phyloP scores from a whole-genome alignment of 345 rosid species.

The Linum tenue region DNA sequence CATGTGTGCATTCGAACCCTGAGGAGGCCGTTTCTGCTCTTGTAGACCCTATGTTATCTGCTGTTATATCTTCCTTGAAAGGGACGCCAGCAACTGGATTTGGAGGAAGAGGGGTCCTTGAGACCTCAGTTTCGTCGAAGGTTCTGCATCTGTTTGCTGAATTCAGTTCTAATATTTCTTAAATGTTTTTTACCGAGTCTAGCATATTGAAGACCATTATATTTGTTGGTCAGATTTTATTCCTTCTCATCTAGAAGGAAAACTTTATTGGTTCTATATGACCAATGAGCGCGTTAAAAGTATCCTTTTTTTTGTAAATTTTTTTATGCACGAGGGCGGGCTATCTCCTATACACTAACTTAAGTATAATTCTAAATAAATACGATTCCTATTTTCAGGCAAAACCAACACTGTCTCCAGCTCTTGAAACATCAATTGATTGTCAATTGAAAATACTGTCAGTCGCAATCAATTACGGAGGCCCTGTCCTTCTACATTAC shows the following conservation, averaged over 20 bases:
- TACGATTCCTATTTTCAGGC: slow-evolving; percentile 30
- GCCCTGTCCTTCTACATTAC: slow-evolving; percentile 68
- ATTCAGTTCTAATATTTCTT: slow-evolving; percentile 12
- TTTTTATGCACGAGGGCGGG: no score
- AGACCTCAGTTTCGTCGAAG: slow-evolving; percentile 49
- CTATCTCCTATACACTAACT: no score
- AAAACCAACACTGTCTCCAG: slow-evolving; percentile 79
- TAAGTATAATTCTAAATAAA: slow-evolving; percentile 8
- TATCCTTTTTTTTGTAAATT: no score
- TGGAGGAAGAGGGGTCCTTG: slow-evolving; percentile 63
- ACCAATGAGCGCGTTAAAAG: no score
- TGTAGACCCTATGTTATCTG: slow-evolving; percentile 74
- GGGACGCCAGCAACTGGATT: slow-evolving; percentile 83
- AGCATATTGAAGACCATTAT: no score
- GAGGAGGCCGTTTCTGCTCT: slow-evolving; percentile 78
- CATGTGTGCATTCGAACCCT: slow-evolving; percentile 91
- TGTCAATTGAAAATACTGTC: slow-evolving; percentile 86
- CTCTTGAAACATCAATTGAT: slow-evolving; percentile 89
- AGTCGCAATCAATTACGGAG: slow-evolving; percentile 81
- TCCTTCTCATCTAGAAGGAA: no score
- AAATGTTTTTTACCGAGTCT: slow-evolving; percentile 11
- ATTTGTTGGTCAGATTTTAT: no score
- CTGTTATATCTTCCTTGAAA: slow-evolving; percentile 75
- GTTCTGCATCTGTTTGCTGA: slow-evolving; percentile 29
- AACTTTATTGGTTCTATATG: no score